These are phyloP conservation scores for Austroboletus novae-zelandiae DNA, from an alignment of 1,284 basidiomycete genomes.

Conservation along the genomic window DNA sequence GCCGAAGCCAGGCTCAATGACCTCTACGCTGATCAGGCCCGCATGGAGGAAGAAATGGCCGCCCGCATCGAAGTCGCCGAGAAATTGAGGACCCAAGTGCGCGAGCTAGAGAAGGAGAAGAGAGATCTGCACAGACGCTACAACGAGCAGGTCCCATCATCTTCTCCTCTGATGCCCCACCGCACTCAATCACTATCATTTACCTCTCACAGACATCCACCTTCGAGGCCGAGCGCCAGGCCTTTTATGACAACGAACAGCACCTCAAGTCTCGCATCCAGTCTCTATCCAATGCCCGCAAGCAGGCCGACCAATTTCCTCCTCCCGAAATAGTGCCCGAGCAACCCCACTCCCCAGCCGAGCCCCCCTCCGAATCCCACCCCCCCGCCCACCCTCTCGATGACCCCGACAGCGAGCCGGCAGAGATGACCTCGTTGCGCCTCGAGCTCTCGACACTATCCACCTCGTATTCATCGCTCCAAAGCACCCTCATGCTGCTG, in stretches of 20 bases:
- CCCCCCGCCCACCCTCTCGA: constrained; percentile 42
- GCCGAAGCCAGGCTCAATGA: constrained; percentile 71
- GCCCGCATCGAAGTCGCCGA: constrained; percentile 76
- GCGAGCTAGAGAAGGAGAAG: constrained; percentile 80
- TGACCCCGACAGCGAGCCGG: constrained; percentile 70
- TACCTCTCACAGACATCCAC: constrained; percentile 54
- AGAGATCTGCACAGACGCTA: constrained; percentile 74
- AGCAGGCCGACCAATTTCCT: constrained; percentile 43
- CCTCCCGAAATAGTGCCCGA: constrained; percentile 26
- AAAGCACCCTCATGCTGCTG: constrained; percentile 71
- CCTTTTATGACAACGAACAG: constrained; percentile 84
- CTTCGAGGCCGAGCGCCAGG: constrained; percentile 81
- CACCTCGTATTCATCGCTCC: constrained; percentile 74
- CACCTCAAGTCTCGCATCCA: constrained; percentile 85
- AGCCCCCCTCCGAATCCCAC: constrained; percentile 23
- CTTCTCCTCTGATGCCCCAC: constrained; percentile 15
- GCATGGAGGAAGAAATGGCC: constrained; percentile 73
- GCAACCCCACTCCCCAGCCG: constrained; percentile 32
- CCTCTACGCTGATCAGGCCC: constrained; percentile 73
- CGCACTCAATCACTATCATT: constrained; percentile 9
- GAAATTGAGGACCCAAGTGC: constrained; percentile 72
- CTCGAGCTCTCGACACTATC: constrained; percentile 79
- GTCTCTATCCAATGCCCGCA: constrained; percentile 67
- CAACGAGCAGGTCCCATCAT: constrained; percentile 68
- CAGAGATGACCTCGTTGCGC: constrained; percentile 78